Percentiles rank a stretch among this genome's conserved stretches.
Evolutionary conservation across 305 asterid genomes (phyloP).

Genomic region (Fraxinus sp.): DNA sequence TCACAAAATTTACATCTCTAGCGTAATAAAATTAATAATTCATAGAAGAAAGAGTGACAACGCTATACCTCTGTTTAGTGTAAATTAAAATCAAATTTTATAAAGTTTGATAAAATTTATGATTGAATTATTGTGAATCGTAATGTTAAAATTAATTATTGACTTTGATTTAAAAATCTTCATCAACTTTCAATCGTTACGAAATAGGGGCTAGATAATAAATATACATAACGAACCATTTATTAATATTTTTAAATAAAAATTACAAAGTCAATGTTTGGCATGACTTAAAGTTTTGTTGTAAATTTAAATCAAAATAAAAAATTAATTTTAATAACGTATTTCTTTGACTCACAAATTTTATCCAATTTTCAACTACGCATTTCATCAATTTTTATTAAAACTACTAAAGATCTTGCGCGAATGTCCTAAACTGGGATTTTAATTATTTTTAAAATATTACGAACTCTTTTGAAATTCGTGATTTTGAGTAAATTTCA

Average conservation of each 20-base stretch:
- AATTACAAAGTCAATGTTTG: background rate
- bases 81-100: background rate
- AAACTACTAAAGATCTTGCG: background rate
- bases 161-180: too few relatives aligned
- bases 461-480: background rate
- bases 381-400: background rate
- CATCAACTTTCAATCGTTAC: background rate
- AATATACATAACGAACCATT: background rate
- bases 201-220: background rate
- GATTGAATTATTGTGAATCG: background rate
- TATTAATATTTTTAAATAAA: too few relatives aligned
- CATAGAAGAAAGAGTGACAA: background rate
- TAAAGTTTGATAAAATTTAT: too few relatives aligned
- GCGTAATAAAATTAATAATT: background rate
- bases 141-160: background rate
- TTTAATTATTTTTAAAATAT: too few relatives aligned
- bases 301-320: background rate
- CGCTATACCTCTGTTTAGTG: background rate
- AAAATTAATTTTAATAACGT: too few relatives aligned
- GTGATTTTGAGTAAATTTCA: background rate
- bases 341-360: background rate
- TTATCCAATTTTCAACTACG: background rate
- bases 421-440: background rate
- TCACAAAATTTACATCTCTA: background rate
- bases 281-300: background rate